Conservation (phyloP, 495 filamentous ascomycete genomes). For the Astrocystis sublimbata region DNA sequence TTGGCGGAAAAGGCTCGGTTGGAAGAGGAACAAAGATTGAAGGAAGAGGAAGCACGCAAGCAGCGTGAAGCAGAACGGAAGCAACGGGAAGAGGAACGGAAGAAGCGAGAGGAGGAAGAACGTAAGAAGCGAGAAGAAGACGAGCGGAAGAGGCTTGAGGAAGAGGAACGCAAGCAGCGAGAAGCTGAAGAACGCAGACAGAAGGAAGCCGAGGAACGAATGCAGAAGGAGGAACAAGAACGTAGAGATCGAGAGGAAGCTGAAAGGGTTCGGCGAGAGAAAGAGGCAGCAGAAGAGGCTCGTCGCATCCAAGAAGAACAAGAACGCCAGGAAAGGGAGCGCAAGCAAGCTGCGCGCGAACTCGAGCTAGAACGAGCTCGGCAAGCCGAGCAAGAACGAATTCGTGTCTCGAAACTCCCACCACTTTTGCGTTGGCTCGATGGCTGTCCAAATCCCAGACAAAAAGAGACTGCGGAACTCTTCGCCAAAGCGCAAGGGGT, state of each 20-base stretch:
- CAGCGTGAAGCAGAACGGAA: too few relatives aligned
- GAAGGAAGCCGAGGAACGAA: slow-evolving; percentile 38
- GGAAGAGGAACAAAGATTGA: slow-evolving; percentile 25
- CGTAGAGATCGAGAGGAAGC: slow-evolving; percentile 40
- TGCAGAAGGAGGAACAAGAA: slow-evolving; percentile 30
- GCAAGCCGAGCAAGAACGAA: slow-evolving; percentile 46
- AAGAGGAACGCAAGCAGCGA: slow-evolving; percentile 35
- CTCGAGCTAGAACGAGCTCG: slow-evolving; percentile 50
- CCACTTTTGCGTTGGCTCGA: slow-evolving; percentile 56
- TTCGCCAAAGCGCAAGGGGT: slow-evolving; percentile 54
- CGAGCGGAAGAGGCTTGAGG: too few relatives aligned
- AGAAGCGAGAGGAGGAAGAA: too few relatives aligned
- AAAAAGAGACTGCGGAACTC: slow-evolving; percentile 47
- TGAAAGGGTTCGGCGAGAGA: slow-evolving; percentile 45
- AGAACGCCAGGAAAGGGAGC: slow-evolving; percentile 22
- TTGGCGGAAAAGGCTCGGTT: slow-evolving; percentile 20
- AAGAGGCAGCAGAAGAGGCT: slow-evolving; percentile 42
- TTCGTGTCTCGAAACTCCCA: slow-evolving; percentile 53
- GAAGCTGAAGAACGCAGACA: slow-evolving; percentile 45
- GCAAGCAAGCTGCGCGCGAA: slow-evolving; percentile 52
- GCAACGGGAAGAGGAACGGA: too few relatives aligned
- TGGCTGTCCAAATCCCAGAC: slow-evolving; percentile 48
- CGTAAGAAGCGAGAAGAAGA: too few relatives aligned
- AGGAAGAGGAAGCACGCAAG: slow-evolving; percentile 32
- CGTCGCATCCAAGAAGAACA: slow-evolving; percentile 48